Percentiles rank a stretch among this genome's conserved stretches.
phyloP scores from a whole-genome alignment of 345 rosid species.

The Xanthoceras sorbifolium region DNA sequence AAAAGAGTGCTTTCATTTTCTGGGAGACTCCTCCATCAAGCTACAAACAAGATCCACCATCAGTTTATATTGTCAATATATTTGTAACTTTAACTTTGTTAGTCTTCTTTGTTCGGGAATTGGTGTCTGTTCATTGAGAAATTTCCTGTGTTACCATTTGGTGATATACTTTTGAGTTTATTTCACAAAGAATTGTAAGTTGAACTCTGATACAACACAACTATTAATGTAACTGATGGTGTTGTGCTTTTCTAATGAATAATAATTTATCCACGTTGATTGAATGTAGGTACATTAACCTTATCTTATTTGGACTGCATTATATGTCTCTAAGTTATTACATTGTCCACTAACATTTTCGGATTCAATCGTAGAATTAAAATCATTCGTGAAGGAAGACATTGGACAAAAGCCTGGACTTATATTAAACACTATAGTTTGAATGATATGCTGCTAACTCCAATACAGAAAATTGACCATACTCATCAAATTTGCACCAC shows the following conservation, averaged over 20 bases:
- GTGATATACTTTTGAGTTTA: not conserved
- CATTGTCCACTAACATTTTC: not conserved
- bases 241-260: not conserved
- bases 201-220: not conserved
- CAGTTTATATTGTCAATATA: slow-evolving; percentile 17
- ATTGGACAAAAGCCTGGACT: too few relatives aligned
- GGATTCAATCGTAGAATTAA: too few relatives aligned
- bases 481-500: not conserved
- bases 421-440: too few relatives aligned
- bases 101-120: not conserved
- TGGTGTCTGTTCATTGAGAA: not conserved
- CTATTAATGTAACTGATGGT: not conserved
- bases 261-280: too few relatives aligned
- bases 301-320: not conserved
- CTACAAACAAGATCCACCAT: slow-evolving; percentile 17
- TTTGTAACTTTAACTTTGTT: slow-evolving; percentile 19
- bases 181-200: not conserved
- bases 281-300: not conserved
- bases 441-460: not conserved
- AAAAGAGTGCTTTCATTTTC: slow-evolving; percentile 7
- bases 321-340: too few relatives aligned
- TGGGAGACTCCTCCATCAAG: slow-evolving; percentile 6
- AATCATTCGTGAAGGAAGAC: too few relatives aligned
- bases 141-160: not conserved
- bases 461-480: not conserved